These are phyloP conservation scores for Aspergillus steynii DNA, from an alignment of 495 filamentous ascomycete genomes.

Conservation along the genomic window DNA sequence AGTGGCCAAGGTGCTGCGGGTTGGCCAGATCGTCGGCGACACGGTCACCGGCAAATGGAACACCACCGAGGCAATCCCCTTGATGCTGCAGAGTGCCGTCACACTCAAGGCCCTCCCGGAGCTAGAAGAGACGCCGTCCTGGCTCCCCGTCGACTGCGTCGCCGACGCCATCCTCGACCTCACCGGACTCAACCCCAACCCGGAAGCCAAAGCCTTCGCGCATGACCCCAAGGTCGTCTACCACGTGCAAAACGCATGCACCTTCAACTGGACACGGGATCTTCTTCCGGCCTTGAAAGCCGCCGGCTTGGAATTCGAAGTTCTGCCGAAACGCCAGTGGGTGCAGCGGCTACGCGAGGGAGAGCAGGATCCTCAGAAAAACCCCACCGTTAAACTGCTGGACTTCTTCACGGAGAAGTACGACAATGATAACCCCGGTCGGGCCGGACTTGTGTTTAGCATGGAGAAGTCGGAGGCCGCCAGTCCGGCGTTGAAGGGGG, in stretches of 20 bases:
- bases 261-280: constrained; percentile 54
- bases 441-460: constrained; percentile 11
- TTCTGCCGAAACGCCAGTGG: constrained; percentile 50
- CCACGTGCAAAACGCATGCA: constrained; percentile 51
- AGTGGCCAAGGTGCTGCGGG: constrained; percentile 45
- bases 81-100: constrained; percentile 55
- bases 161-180: constrained; percentile 27
- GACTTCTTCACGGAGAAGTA: constrained; percentile 50
- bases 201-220: background rate
- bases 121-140: constrained; percentile 56
- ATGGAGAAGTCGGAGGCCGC: constrained; percentile 15
- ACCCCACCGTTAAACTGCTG: constrained; percentile 61
- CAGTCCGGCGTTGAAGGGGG: constrained; percentile 13
- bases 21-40: constrained; percentile 67
- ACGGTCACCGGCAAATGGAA: constrained; percentile 61
- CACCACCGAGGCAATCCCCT: constrained; percentile 60
- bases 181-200: constrained; percentile 21
- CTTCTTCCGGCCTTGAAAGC: constrained; percentile 51
- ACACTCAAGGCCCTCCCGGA: constrained; percentile 53
- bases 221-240: constrained; percentile 41
- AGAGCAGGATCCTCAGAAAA: constrained; percentile 51
- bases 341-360: constrained; percentile 42
- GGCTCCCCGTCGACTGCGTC: constrained; percentile 43
- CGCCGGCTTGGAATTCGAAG: constrained; percentile 45
- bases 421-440: constrained; percentile 18